A percentile compares a stretch with the other conserved stretches of the same genome.
phyloP scores from a whole-genome alignment of 1,284 basidiomycete species.

The Ustilago hordei region DNA sequence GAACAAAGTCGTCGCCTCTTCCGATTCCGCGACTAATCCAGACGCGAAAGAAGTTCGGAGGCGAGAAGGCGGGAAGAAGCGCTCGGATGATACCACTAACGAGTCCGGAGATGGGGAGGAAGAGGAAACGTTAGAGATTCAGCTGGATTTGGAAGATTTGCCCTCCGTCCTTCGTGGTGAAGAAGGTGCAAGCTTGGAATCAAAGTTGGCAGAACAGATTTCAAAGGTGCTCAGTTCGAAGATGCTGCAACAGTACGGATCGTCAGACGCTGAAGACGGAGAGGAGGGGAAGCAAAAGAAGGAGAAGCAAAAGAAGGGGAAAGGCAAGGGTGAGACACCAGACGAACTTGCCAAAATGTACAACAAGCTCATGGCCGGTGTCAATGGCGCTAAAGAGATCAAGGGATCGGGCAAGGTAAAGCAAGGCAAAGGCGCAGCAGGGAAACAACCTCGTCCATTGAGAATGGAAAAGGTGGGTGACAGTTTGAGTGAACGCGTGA shows the following conservation, averaged over 20 bases:
- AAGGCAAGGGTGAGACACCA: slow-evolving; percentile 10
- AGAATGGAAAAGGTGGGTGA: slow-evolving; percentile 49
- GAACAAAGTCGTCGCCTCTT: slow-evolving; percentile 8
- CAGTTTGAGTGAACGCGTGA: slow-evolving; percentile 44
- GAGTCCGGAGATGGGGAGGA: not conserved
- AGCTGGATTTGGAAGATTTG: slow-evolving; percentile 43
- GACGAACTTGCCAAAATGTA: slow-evolving; percentile 25
- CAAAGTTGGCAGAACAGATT: slow-evolving; percentile 40
- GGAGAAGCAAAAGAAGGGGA: not conserved
- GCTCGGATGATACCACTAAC: slow-evolving; percentile 15
- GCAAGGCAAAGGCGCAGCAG: slow-evolving; percentile 1
- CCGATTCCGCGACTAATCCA: not conserved
- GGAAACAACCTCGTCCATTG: slow-evolving; percentile 8
- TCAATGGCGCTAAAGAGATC: slow-evolving; percentile 1
- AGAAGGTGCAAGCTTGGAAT: slow-evolving; percentile 14
- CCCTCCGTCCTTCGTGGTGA: slow-evolving; percentile 27
- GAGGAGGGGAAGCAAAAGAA: not conserved
- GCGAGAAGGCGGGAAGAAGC: slow-evolving; percentile 26
- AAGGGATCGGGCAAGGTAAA: not conserved
- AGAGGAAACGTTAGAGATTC: slow-evolving; percentile 25
- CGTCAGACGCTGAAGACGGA: too few relatives aligned
- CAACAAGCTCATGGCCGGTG: slow-evolving; percentile 12
- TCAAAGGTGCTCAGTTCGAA: slow-evolving; percentile 21
- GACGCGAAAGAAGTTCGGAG: slow-evolving; percentile 8
- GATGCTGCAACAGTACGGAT: slow-evolving; percentile 10